Evolutionary conservation across 2,329 filamentous ascomycete genomes (phyloP).

Genomic region (Aspergillus phoenicis): DNA sequence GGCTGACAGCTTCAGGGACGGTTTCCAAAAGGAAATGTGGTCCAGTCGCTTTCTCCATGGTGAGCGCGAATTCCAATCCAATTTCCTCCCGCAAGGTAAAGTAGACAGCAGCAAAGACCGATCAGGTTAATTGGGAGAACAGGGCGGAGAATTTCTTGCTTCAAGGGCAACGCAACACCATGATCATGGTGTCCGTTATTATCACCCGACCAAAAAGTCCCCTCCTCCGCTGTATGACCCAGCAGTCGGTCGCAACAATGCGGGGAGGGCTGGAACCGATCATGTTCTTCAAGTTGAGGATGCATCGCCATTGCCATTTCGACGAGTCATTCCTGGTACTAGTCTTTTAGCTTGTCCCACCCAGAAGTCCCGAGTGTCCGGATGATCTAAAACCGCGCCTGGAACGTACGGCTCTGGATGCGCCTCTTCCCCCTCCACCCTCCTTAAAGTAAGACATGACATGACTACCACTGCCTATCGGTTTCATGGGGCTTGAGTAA

Average conservation of each 20-base stretch:
- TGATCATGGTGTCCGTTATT: not conserved
- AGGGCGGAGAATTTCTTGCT: not conserved
- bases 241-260: not conserved
- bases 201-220: not conserved
- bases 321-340: constrained; percentile 13
- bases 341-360: constrained; percentile 21
- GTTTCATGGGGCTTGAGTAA: constrained; percentile 2
- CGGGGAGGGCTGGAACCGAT: constrained; percentile 5
- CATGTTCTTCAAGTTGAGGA: constrained; percentile 17
- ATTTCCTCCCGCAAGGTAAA: no score
- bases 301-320: constrained; percentile 9
- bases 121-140: not conserved
- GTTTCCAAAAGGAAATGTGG: not conserved
- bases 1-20: constrained; percentile 2
- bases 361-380: constrained; percentile 24
- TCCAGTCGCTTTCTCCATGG: not conserved
- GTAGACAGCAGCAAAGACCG: no score
- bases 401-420: constrained; percentile 13
- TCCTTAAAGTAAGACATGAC: constrained; percentile 2
- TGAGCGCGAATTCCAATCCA: no score
- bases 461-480: constrained; percentile 7
- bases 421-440: not conserved
- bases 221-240: not conserved
- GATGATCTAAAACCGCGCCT: constrained; percentile 27
- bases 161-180: not conserved